Evolutionary conservation across 331 rosid genomes (phyloP).

Genomic region (Spiraea crenata): DNA sequence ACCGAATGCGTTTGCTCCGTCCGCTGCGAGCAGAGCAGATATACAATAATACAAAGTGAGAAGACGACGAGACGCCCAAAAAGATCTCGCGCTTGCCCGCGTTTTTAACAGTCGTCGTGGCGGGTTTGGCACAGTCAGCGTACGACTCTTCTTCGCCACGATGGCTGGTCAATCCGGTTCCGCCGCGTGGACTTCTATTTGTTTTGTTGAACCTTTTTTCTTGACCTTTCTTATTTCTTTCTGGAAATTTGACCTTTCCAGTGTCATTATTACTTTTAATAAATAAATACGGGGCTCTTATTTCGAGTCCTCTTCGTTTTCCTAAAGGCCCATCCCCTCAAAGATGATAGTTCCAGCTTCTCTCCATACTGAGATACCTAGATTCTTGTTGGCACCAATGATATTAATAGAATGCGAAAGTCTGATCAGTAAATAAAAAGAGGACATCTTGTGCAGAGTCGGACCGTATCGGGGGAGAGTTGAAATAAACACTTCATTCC

Average conservation of each 20-base stretch:
- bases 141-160: background rate
- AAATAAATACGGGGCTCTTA: too few relatives aligned
- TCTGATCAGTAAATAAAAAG: too few relatives aligned
- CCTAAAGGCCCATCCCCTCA: too few relatives aligned
- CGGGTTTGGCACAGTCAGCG: background rate
- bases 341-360: too few relatives aligned
- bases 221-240: background rate
- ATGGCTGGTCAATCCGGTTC: background rate
- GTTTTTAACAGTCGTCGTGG: background rate
- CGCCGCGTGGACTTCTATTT: background rate
- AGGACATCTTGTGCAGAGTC: too few relatives aligned
- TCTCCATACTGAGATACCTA: too few relatives aligned
- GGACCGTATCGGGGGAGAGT: too few relatives aligned
- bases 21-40: background rate
- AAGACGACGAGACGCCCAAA: background rate
- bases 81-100: background rate
- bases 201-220: background rate
- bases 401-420: too few relatives aligned
- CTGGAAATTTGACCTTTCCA: background rate
- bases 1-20: background rate
- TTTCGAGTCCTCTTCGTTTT: too few relatives aligned
- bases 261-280: too few relatives aligned
- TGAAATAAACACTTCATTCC: too few relatives aligned
- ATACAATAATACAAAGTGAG: background rate
- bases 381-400: too few relatives aligned